A percentile compares a stretch with the other conserved stretches of the same genome.
These are phyloP conservation scores for Gonium pectorale DNA, from an alignment of 139 green algal species.

Conservation along the genomic window DNA sequence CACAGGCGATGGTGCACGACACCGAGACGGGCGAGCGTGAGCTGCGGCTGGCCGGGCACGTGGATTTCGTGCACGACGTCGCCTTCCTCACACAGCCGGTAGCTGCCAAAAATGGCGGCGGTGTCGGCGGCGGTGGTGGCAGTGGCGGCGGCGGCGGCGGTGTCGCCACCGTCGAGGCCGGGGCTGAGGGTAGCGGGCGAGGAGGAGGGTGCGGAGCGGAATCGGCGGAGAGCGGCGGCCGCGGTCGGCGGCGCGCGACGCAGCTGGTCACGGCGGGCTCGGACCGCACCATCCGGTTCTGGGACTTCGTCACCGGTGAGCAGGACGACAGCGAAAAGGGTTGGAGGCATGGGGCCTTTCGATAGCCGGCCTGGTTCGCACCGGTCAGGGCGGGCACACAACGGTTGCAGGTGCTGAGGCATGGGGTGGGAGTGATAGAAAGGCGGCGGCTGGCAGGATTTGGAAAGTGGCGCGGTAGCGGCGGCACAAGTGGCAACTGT, in stretches of 20 bases:
- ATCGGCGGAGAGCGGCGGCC: background rate
- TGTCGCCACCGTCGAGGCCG: no score
- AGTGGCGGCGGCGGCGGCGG: background rate
- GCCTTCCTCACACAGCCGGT: background rate
- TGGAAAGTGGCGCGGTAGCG: background rate
- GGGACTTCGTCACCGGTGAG: slow-evolving; percentile 12
- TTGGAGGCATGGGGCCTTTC: no score
- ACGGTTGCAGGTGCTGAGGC: no score
- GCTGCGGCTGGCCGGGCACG: background rate
- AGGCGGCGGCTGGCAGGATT: no score
- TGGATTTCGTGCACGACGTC: background rate
- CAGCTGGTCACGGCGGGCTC: background rate
- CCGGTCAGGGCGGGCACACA: no score
- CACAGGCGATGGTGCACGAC: slow-evolving; percentile 12
- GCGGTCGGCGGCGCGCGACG: background rate
- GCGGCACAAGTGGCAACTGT: no score
- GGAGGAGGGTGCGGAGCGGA: background rate
- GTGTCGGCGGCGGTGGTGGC: background rate
- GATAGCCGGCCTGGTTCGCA: no score
- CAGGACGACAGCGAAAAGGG: background rate
- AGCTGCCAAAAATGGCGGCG: no score
- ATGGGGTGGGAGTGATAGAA: no score
- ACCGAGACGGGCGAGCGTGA: background rate
- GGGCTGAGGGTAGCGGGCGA: no score
- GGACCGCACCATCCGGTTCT: slow-evolving; percentile 17